Evolutionary conservation across 768 basidiomycete genomes (phyloP).

Genomic region (Melanogaster broomeanus): DNA sequence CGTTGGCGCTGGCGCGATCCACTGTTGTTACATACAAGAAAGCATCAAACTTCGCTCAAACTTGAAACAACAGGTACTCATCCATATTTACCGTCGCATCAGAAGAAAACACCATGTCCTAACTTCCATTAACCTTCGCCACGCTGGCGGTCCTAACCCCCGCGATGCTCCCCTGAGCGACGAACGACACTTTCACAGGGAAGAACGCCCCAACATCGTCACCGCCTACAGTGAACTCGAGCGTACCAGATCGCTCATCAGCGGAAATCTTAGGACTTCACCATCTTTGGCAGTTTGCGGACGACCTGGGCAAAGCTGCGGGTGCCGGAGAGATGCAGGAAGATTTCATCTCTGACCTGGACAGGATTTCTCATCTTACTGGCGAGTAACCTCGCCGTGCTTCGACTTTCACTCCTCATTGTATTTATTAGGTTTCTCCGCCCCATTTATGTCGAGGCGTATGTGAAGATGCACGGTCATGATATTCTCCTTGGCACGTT

Average conservation of each 20-base stretch:
- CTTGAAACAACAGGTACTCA: slow-evolving; percentile 59
- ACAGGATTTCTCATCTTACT: slow-evolving; percentile 90
- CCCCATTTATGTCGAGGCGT: slow-evolving; percentile 96
- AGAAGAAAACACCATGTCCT: slow-evolving; percentile 54
- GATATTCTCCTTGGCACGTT: slow-evolving; percentile 85
- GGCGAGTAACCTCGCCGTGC: slow-evolving; percentile 44
- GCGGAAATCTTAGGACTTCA: slow-evolving; percentile 63
- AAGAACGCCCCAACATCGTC: slow-evolving; percentile 86
- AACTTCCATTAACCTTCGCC: slow-evolving; percentile 49
- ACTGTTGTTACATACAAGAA: slow-evolving; percentile 1
- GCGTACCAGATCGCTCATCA: slow-evolving; percentile 71
- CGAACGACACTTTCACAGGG: slow-evolving; percentile 86
- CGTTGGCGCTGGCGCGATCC: slow-evolving; percentile 63
- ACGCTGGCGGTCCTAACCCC: slow-evolving; percentile 69
- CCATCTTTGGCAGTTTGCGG: slow-evolving; percentile 74
- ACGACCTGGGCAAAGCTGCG: slow-evolving; percentile 87
- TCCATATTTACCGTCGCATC: slow-evolving; percentile 55
- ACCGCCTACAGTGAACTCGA: slow-evolving; percentile 88
- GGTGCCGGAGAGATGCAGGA: slow-evolving; percentile 82
- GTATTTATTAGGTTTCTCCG: slow-evolving; percentile 77
- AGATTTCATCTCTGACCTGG: slow-evolving; percentile 93
- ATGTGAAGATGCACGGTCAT: slow-evolving; percentile 96
- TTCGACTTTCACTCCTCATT: background rate
- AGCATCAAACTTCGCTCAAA: slow-evolving; percentile 66
- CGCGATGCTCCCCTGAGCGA: slow-evolving; percentile 77